These are phyloP conservation scores for Quercus tomentella DNA, from an alignment of 331 rosid genomes.

Conservation along the genomic window DNA sequence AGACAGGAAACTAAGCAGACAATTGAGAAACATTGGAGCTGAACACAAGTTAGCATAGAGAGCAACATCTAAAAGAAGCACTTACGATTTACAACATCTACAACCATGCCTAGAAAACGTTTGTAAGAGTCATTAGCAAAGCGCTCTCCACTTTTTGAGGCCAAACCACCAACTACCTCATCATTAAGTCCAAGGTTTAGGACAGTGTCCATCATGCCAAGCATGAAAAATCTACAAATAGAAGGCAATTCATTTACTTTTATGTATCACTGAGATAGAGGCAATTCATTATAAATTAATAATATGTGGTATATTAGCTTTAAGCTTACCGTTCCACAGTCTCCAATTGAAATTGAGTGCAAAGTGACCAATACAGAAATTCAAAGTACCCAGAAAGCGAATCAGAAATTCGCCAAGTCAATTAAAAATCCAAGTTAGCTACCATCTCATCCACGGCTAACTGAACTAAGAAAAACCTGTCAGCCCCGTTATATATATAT, in stretches of 20 bases:
- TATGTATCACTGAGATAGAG: no score
- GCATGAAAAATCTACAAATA: constrained; percentile 77
- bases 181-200: constrained; percentile 97
- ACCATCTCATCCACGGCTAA: no score
- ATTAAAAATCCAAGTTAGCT: no score
- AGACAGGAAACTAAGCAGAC: neutral
- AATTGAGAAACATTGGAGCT: no score
- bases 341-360: no score
- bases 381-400: no score
- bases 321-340: no score
- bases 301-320: neutral
- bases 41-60: neutral
- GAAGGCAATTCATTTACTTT: constrained; percentile 12
- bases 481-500: no score
- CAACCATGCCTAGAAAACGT: constrained; percentile 97
- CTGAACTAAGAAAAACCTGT: no score
- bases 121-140: constrained; percentile 89
- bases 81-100: constrained; percentile 63
- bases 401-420: no score
- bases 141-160: constrained; percentile 88
- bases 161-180: constrained; percentile 81
- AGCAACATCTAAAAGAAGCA: constrained; percentile 17
- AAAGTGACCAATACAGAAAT: no score
- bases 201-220: constrained; percentile 98
- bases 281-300: no score